Conservation (phyloP, 495 filamentous ascomycete species). For the Polyplosphaeria fusca region DNA sequence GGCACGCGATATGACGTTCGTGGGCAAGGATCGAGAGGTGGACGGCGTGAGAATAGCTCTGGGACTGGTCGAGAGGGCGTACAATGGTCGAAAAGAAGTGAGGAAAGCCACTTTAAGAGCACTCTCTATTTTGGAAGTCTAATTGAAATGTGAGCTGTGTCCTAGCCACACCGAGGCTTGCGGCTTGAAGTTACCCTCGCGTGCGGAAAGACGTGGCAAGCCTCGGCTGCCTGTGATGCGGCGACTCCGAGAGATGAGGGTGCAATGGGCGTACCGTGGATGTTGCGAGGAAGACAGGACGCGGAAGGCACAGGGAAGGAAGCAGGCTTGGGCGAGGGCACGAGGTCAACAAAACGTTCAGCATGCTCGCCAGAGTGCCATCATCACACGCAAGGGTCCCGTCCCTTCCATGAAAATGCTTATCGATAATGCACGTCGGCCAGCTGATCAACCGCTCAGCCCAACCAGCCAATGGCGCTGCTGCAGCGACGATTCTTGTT, state of each 20-base stretch:
- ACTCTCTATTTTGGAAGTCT: not conserved
- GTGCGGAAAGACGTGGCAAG: not conserved
- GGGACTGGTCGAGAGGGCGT: not conserved
- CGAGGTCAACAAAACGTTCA: constrained; percentile 4
- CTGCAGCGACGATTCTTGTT: too few species aligned
- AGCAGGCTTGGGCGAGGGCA: not conserved
- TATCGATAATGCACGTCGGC: constrained; percentile 28
- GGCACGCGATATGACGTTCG: not conserved
- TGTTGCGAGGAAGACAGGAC: too few species aligned
- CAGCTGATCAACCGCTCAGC: constrained; percentile 14
- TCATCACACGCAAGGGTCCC: constrained; percentile 21
- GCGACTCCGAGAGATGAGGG: constrained; percentile 3
- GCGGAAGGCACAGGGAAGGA: not conserved
- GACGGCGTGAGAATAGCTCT: not conserved
- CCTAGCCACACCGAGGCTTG: constrained; percentile 20
- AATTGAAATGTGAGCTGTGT: constrained; percentile 3
- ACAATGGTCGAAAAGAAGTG: not conserved
- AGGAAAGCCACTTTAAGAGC: constrained; percentile 23
- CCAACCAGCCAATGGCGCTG: constrained; percentile 15
- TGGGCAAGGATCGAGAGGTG: not conserved
- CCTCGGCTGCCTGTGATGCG: constrained; percentile 26
- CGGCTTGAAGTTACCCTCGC: not conserved
- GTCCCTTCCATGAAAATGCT: not conserved
- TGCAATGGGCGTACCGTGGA: too few species aligned
- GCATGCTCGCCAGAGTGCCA: constrained; percentile 8